phyloP scores from a whole-genome alignment of 116 monocot genomes.

The Iris pallida region DNA sequence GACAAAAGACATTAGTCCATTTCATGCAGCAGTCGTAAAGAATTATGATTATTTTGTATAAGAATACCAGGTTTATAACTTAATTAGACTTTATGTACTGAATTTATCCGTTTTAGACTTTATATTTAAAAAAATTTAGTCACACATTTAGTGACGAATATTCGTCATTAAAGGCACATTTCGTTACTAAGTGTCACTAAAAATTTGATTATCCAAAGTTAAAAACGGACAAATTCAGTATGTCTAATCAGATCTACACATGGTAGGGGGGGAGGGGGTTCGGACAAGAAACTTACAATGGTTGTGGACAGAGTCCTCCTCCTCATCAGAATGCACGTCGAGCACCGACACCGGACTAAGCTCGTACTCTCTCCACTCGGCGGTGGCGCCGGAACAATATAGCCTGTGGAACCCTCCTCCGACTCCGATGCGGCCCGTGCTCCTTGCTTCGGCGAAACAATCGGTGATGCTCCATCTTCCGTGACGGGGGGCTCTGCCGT shows the following conservation, averaged over 20 bases:
- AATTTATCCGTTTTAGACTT: too few relatives aligned
- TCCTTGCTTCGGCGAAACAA: conserved; percentile 9
- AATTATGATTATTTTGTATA: neutral
- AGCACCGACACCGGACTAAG: conserved; percentile 45
- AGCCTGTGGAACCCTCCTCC: conserved; percentile 13
- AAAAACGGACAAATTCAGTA: neutral
- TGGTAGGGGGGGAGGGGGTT: too few relatives aligned
- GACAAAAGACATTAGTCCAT: too few relatives aligned
- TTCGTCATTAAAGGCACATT: too few relatives aligned
- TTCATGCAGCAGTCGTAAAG: neutral
- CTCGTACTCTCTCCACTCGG: conserved; percentile 19
- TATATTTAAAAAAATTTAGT: too few relatives aligned
- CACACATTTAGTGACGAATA: too few relatives aligned
- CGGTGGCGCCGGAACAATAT: conserved; percentile 1
- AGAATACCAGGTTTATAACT: too few relatives aligned
- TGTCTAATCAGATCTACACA: neutral
- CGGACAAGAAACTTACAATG: conserved; percentile 19
- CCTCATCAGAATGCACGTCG: conserved; percentile 28
- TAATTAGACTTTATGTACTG: too few relatives aligned
- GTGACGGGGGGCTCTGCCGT: neutral
- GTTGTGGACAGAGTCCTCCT: conserved; percentile 1
- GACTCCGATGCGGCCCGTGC: neutral
- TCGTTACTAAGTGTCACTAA: too few relatives aligned
- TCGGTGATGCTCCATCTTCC: neutral
- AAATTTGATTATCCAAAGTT: neutral